Base-by-base conservation (phyloP, 2,329 filamentous ascomycete genomes). In the Echinosphaeria canescens region DNA sequence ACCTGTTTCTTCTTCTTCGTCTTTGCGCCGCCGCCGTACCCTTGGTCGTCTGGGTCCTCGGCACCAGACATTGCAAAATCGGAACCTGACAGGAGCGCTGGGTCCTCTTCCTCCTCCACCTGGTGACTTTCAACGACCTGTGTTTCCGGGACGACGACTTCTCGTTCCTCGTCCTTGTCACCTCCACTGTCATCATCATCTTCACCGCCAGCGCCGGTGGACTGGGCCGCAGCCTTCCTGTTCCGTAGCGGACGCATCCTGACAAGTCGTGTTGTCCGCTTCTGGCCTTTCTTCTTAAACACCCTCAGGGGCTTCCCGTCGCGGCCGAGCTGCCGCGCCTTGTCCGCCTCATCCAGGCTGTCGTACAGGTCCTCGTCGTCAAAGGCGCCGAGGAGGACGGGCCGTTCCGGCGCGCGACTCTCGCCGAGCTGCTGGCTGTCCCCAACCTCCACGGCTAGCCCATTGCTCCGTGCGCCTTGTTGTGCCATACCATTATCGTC, bases 201-300 rank as follows among this genome's bases (percentile, higher is more conserved):
- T 6, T 37, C 37, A n/a, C n/a, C n/a, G n/a, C n/a, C n/a, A n/a
- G n/a, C n/a, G 4, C 29, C 40, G 4, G 31, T 37, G 22, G 44
- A 42, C 4, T 45, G 40, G 11, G 44, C 34, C 13, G 60, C 56
- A n/a, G n/a, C n/a, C 20, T 67, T 57, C 38, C 58, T 61, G 5
- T 44, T 42, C 29, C 52, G 43, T 1, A 48, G 58, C 2, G 65
- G 66, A 33, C 51, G 56, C 52, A 75, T 78, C 31, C 71, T 81
- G 29, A 64, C 58, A 25, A 59, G 54, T 33, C 71, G 58, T 3
- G 79, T 85, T 29, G 76, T 80, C 32, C 79, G 59, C 54, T 88
- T 88, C 43, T 78, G 63, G 0, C 76, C 78, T 53, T 78, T 79
- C 61, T 88, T 88, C 57, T 84, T 85, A 54, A 63, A 85, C 2